phyloP scores from a whole-genome alignment of 2,329 filamentous ascomycete genomes.

The Arthrobotrys megalospora region DNA sequence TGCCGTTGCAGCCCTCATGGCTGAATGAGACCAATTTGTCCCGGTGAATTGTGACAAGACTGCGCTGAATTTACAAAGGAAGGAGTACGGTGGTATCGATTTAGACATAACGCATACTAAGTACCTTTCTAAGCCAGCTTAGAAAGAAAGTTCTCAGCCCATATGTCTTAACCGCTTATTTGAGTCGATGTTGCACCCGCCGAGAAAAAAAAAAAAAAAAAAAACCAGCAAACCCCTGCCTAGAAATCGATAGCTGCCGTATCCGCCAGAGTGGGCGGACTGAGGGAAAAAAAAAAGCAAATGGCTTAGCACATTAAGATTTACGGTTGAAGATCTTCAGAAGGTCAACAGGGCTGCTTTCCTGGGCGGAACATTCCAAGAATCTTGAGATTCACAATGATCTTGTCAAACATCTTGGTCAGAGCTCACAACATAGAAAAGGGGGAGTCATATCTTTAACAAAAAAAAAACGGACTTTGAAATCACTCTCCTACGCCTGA shows the following conservation, averaged over 20 bases:
- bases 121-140: not conserved
- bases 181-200: slow-evolving; percentile 17
- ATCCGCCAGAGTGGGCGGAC: slow-evolving; percentile 4
- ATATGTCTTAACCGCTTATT: not conserved
- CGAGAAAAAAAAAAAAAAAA: not conserved
- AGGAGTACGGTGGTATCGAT: no score
- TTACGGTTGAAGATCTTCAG: slow-evolving; percentile 35
- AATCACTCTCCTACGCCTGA: no score
- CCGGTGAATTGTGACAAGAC: no score
- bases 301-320: slow-evolving; percentile 22
- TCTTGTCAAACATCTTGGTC: not conserved
- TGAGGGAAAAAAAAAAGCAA: slow-evolving; percentile 32
- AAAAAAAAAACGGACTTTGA: no score
- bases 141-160: not conserved
- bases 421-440: not conserved
- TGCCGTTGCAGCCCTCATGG: no score
- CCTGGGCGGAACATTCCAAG: slow-evolving; percentile 13
- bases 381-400: slow-evolving; percentile 1
- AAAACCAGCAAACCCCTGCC: slow-evolving; percentile 9
- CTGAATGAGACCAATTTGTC: no score
- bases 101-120: no score
- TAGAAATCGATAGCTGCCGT: slow-evolving; percentile 19
- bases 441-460: no score
- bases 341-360: not conserved
- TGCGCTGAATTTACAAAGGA: no score